Conservation (phyloP, 257 asterid species). For the Plectranthus barbatus region DNA sequence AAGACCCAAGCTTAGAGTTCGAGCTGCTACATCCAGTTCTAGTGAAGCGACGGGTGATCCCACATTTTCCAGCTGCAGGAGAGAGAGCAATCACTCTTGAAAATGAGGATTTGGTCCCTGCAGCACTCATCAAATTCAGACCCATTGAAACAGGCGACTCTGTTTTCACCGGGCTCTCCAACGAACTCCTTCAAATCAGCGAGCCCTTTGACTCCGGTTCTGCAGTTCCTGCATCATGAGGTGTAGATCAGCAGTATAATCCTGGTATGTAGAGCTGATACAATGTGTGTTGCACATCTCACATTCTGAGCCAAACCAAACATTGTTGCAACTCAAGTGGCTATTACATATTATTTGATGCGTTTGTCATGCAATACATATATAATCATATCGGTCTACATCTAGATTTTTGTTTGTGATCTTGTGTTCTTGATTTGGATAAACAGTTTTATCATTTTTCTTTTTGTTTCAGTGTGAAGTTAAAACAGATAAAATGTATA, state of each 20-base stretch:
- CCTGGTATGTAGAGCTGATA: not conserved
- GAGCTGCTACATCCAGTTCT: constrained; percentile 66
- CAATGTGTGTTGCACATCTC: not conserved
- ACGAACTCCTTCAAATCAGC: constrained; percentile 64
- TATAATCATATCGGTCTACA: no score
- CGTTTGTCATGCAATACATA: no score
- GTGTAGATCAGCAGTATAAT: not conserved
- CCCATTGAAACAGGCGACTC: constrained; percentile 65
- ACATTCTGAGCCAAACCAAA: not conserved
- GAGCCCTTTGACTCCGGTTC: constrained; percentile 60
- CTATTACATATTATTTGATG: no score
- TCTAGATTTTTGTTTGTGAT: no score
- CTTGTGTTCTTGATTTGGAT: no score
- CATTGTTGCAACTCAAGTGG: no score
- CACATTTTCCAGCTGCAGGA: constrained; percentile 56
- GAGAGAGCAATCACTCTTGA: constrained; percentile 48
- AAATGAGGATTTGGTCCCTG: constrained; percentile 85
- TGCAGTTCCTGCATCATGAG: constrained; percentile 26
- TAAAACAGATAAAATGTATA: no score
- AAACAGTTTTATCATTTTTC: no score
- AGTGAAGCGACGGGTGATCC: constrained; percentile 59
- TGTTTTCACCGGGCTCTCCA: constrained; percentile 72
- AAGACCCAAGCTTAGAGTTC: constrained; percentile 74
- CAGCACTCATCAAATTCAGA: constrained; percentile 76
- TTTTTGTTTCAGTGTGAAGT: no score